These are phyloP conservation scores for Poa pratensis DNA, from an alignment of 176 grass and related monocot species.

Conservation along the genomic window DNA sequence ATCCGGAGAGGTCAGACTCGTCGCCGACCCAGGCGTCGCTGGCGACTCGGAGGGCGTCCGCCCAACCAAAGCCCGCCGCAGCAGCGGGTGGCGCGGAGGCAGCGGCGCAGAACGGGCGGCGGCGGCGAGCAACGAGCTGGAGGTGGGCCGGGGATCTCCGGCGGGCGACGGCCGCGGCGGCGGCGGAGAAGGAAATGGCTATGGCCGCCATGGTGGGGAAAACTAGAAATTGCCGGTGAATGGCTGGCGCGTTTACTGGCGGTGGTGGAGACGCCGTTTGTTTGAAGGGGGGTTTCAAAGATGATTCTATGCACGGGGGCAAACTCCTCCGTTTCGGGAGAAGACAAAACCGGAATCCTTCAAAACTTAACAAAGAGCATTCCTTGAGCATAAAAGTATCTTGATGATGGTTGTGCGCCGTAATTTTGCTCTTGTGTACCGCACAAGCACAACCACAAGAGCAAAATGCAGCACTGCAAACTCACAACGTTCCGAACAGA, in stretches of 20 bases:
- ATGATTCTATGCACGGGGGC: too few species aligned
- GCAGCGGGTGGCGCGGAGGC: slow-evolving; percentile 24
- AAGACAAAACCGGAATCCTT: too few species aligned
- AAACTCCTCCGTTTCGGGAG: too few species aligned
- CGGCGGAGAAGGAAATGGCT: not conserved
- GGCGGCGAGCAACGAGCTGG: slow-evolving; percentile 19
- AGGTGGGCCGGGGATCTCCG: slow-evolving; percentile 19
- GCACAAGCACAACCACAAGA: too few species aligned
- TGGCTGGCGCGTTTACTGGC: not conserved
- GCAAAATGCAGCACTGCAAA: too few species aligned
- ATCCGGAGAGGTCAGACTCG: slow-evolving; percentile 65
- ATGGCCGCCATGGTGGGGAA: slow-evolving; percentile 21
- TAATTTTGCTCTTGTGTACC: too few species aligned
- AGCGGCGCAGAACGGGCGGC: slow-evolving; percentile 29
- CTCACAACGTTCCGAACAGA: too few species aligned
- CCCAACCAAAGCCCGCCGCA: slow-evolving; percentile 56
- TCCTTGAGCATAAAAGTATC: too few species aligned
- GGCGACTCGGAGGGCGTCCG: slow-evolving; percentile 59
- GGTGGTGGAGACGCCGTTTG: too few species aligned
- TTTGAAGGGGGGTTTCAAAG: too few species aligned
- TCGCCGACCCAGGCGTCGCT: slow-evolving; percentile 36
- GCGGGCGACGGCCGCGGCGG: slow-evolving; percentile 7
- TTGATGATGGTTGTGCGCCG: too few species aligned
- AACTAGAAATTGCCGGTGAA: not conserved
- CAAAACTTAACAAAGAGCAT: too few species aligned